Evolutionary conservation across 805 yeast genomes (phyloP).

Genomic region (Sugiyamaella floridensis): DNA sequence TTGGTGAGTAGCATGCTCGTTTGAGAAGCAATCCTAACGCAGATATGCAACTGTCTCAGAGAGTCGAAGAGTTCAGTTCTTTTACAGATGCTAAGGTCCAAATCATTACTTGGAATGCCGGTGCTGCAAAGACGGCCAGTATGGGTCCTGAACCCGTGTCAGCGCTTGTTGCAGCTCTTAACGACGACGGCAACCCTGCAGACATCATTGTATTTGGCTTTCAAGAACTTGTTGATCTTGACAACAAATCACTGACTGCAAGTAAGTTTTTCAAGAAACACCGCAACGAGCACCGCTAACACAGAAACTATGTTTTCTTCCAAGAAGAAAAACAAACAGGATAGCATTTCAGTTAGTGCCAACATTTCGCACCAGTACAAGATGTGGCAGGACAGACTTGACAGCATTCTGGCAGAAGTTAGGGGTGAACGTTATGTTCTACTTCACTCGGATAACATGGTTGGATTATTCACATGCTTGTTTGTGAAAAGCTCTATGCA

Average conservation of each 20-base stretch:
- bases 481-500: slow-evolving; percentile 53
- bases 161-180: slow-evolving; percentile 15
- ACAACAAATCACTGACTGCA: slow-evolving; percentile 77
- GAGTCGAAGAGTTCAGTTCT: slow-evolving; percentile 25
- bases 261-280: slow-evolving; percentile 28
- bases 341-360: slow-evolving; percentile 36
- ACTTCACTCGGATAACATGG: slow-evolving; percentile 73
- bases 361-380: slow-evolving; percentile 26
- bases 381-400: slow-evolving; percentile 30
- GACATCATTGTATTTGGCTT: slow-evolving; percentile 79
- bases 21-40: neutral
- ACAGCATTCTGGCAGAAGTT: slow-evolving; percentile 21
- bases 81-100: slow-evolving; percentile 24
- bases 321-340: slow-evolving; percentile 42
- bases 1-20: slow-evolving; percentile 15
- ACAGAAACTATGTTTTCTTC: slow-evolving; percentile 32
- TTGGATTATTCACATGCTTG: slow-evolving; percentile 71
- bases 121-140: slow-evolving; percentile 32
- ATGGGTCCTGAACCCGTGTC: slow-evolving; percentile 20
- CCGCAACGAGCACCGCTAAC: neutral
- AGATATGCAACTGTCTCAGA: slow-evolving; percentile 6
- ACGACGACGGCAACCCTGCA: slow-evolving; percentile 32
- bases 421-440: slow-evolving; percentile 40
- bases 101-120: slow-evolving; percentile 38
- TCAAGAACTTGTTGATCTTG: slow-evolving; percentile 84